Base-by-base conservation (phyloP, 2,329 filamentous ascomycete genomes). In the Trichoderma arundinaceum region DNA sequence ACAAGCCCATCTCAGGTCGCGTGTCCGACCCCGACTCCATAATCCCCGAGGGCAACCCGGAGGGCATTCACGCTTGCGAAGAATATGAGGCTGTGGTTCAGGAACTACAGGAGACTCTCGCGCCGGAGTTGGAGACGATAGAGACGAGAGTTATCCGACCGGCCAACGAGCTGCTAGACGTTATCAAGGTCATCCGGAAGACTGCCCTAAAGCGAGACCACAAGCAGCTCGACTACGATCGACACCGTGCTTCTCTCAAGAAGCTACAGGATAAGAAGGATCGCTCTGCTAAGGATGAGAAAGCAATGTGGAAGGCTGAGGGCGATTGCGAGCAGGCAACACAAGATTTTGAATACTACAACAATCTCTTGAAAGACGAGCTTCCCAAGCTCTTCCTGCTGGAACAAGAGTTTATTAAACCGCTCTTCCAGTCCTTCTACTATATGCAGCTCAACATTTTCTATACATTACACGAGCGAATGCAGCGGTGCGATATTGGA, bases 391-490 rank as follows among this genome's bases (percentile, higher is more conserved):
- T 99, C 10, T 99, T 99, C 78, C 78, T 82, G 7, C 87, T 99
- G 17, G 95, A 99, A 78, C 87, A 90, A 69, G 91, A 98, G 77
- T 98, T 99, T 77, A 99, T 99, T 77, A 90, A 92, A 71, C 95
- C 95, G 2, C 87, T 99, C 7, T 99, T 99, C 84, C 95, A 98
- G 77, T 96, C 92, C 9, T 99, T 99, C 82, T 99, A 99, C 81
- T 99, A 98, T 83, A 99, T 99, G 95, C 95, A 99, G 79, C 87
- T 99, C 70, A 99, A 99, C 78, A 92, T 99, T 70, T 99, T 98
- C 78, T 99, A 99, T 80, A 99, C 95, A 1, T 84, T 99, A 62
- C 95, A 99, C 77, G 94, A 98, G 79, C 92, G 90, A 80, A 99
- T 99, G 95, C 95, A 99, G 81, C 88, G 86, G 71, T 93, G 96